Percentiles rank a stretch among this genome's conserved stretches.
These are phyloP conservation scores for Candida sphagnicola DNA, from an alignment of 805 yeast genomes.

Conservation along the genomic window DNA sequence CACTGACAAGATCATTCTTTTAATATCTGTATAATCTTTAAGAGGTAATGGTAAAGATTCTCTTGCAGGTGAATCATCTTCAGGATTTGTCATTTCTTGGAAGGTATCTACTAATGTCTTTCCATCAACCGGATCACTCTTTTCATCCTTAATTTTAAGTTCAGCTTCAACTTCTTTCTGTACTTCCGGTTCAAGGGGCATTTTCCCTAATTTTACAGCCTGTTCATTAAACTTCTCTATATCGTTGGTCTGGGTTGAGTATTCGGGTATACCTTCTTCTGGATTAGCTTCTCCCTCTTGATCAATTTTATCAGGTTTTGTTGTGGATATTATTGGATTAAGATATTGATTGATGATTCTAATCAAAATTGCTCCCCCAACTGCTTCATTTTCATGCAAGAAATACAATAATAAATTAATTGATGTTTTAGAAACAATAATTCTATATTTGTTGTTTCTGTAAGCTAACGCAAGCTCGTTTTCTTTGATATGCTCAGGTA, in stretches of 20 bases:
- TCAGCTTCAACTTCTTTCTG: conserved; percentile 81
- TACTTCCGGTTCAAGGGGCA: conserved; percentile 85
- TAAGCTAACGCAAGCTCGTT: conserved; percentile 78
- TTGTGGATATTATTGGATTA: conserved; percentile 44
- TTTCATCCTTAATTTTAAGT: conserved; percentile 72
- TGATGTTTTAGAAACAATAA: conserved; percentile 78
- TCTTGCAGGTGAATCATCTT: conserved; percentile 62
- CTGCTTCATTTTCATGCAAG: conserved; percentile 85
- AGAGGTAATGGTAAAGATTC: conserved; percentile 84
- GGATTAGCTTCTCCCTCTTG: conserved; percentile 47
- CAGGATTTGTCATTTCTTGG: conserved; percentile 45
- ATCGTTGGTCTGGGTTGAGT: conserved; percentile 38
- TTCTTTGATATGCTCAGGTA: conserved; percentile 77
- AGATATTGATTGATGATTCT: conserved; percentile 83
- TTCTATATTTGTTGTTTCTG: conserved; percentile 65
- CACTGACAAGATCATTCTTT: conserved; percentile 70
- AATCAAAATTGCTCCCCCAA: conserved; percentile 86
- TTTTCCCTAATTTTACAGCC: conserved; percentile 73
- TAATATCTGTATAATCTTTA: conserved; percentile 74
- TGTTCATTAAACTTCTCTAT: conserved; percentile 63
- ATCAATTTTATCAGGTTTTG: conserved; percentile 38
- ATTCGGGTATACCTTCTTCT: conserved; percentile 51
- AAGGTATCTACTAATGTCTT: conserved; percentile 38
- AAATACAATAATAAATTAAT: conserved; percentile 81
- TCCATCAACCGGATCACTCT: conserved; percentile 28